Evolutionary conservation across 179 eudicot species (phyloP).

Genomic region (Drosera spatulata): DNA sequence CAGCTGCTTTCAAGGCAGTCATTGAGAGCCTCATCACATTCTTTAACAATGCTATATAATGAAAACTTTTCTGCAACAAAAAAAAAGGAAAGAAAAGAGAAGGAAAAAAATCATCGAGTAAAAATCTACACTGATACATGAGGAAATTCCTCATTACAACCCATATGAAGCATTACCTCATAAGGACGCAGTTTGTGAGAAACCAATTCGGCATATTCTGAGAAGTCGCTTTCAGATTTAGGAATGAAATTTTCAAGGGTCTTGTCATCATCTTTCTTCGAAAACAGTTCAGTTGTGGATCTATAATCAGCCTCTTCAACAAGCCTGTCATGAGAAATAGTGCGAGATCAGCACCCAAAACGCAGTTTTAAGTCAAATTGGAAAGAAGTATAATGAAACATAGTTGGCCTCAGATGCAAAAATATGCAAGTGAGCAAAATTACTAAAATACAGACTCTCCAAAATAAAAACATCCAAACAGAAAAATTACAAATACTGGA

Average conservation of each 20-base stretch:
- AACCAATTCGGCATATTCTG: conserved; percentile 85
- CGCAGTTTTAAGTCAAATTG: too few relatives aligned
- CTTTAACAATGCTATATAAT: conserved; percentile 74
- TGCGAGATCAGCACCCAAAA: neutral
- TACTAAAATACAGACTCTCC: too few relatives aligned
- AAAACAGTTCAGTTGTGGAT: conserved; percentile 74
- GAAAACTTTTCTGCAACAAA: conserved; percentile 73
- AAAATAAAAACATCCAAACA: too few relatives aligned
- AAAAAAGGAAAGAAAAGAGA: neutral
- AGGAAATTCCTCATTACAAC: neutral
- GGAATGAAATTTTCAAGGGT: conserved; percentile 80
- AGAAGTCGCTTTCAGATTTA: conserved; percentile 86
- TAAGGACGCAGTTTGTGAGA: conserved; percentile 73
- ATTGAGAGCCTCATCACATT: conserved; percentile 81
- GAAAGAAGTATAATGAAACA: too few relatives aligned
- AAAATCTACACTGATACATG: neutral
- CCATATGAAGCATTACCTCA: conserved; percentile 45
- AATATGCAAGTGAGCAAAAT: too few relatives aligned
- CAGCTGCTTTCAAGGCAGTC: conserved; percentile 70
- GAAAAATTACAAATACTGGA: too few relatives aligned
- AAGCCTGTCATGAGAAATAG: conserved; percentile 36
- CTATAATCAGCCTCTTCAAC: conserved; percentile 90
- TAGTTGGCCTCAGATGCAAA: too few relatives aligned
- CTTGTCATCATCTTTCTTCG: conserved; percentile 54
- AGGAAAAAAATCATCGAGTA: neutral